Evolutionary conservation across 202 grass and related monocot genomes (phyloP), one percentile per base, ranked within the genome.

Genomic region (Schoenoplectus triqueter): DNA sequence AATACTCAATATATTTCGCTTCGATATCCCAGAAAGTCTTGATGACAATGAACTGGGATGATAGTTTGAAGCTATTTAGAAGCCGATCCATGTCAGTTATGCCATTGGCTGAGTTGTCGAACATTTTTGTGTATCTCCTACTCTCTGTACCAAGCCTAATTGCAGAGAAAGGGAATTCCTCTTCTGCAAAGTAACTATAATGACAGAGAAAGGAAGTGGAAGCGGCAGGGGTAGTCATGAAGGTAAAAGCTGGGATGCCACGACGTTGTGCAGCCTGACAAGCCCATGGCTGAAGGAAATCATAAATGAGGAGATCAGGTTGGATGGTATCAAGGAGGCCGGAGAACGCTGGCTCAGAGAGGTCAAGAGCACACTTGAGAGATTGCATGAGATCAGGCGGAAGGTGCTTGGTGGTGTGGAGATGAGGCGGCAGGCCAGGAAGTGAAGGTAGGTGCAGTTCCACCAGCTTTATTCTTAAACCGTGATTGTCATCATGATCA

Each of bases 211-310:
- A 89, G 2, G 90, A 64, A 7, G 84, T 63, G 46, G 76, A 44
- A 61, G 87, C 84, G 59, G 86, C 90, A 76, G 70, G 63, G 85
- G 45, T 86, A 48, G 87, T 90, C 80, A 57, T 87, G 82, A 97
- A 86, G 77, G 89, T 85, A 49, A 88, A 64, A 1, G 89, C 92
- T 0, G 92, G 87, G 1, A 97, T 71, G 31, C 80, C 70, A 18
- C 86, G 87, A 7, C 15, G 17, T 0, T 70, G 78, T 14, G 92
- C 92, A 64, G 87, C 87, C 52, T 88, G 54, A 61, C 84, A 89
- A 44, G 92, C 94, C 94, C 92, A 97, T 0, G 90, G 87, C 86
- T 92, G 90, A 86, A 97, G 9, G 75, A 94, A 97, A 72, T 97
- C 94, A 51, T 89, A 97, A 71, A 97, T 62, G 22, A 94, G 41